Conservation (phyloP, 495 filamentous ascomycete species). For the Talaromyces trachyspermus region DNA sequence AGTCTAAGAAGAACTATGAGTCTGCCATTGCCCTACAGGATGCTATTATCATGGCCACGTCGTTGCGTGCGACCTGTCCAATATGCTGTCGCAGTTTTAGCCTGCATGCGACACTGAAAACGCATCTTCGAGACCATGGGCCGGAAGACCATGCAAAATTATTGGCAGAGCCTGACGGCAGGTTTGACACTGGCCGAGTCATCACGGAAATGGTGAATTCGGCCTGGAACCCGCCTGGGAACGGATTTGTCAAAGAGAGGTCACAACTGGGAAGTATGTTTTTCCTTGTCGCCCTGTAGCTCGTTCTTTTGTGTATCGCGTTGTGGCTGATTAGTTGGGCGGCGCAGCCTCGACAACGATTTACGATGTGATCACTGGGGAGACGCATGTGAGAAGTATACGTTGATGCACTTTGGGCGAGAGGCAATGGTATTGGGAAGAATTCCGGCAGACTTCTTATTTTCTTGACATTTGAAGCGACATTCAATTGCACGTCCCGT, state of each 20-base stretch:
- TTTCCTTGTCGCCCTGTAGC: background rate
- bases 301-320: no score
- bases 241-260: background rate
- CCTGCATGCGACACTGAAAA: slow-evolving; percentile 6
- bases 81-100: slow-evolving; percentile 7
- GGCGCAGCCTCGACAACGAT: slow-evolving; percentile 1
- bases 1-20: slow-evolving; percentile 2
- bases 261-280: background rate
- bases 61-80: slow-evolving; percentile 6
- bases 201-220: slow-evolving; percentile 6
- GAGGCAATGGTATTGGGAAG: background rate
- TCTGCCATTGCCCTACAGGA: slow-evolving; percentile 6
- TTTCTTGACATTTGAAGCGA: no score
- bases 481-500: no score
- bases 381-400: background rate
- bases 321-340: no score
- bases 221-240: background rate
- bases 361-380: slow-evolving; percentile 3
- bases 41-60: slow-evolving; percentile 6
- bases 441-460: no score
- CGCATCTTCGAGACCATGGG: slow-evolving; percentile 3
- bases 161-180: slow-evolving; percentile 4
- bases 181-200: slow-evolving; percentile 6
- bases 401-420: slow-evolving; percentile 2
- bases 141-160: slow-evolving; percentile 1